Base-by-base conservation (phyloP, 2,329 filamentous ascomycete genomes). In the Tolypocladium guangdongense region DNA sequence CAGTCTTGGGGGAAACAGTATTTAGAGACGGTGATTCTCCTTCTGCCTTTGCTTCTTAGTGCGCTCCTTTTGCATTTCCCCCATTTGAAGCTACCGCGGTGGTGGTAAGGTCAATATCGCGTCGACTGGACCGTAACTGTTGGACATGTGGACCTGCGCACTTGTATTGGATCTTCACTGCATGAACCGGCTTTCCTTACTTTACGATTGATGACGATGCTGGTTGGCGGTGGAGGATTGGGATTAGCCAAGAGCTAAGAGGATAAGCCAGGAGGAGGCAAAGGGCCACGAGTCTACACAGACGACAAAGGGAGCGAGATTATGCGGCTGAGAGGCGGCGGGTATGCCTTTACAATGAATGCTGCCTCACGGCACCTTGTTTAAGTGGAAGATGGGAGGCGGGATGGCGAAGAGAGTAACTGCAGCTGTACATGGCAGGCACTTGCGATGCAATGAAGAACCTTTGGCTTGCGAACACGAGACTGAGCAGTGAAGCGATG, bases 361-460 rank as follows among this genome's bases (percentile, higher is more conserved):
- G 70, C 66, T 75, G 72, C 73, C 74, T 74, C 74, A 59, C 74
- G 74, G 73, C 70, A 72, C 64, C 64, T 71, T 71, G 66, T 68
- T 64, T 58, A 55, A 61, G 54, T 49, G 53, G 52, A 50, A 51
- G 52, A 8, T n/a, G 18, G 18, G 27, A 11, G 41, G 7, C 16
- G 20, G 41, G 22, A 45, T 45, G 22, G 22, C 20, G 6, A 24
- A 27, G 24, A 16, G 7, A 47, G 43, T 12, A 47, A 27, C 43
- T 33, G 43, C 27, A 33, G 43, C 27, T 7, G 27, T 32, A 33
- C 11, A 10, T 33, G 43, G 18, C 10, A 33, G 10, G 20, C 27
- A 20, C 37, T 20, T 32, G 43, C 32, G 27, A 47, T 14, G 20
- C 18, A 33, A 47, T 47, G 2, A 47, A 47, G 18, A 47, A 32